Base-by-base conservation (phyloP, 2,329 filamentous ascomycete species). In the Microcera coccophila region DNA sequence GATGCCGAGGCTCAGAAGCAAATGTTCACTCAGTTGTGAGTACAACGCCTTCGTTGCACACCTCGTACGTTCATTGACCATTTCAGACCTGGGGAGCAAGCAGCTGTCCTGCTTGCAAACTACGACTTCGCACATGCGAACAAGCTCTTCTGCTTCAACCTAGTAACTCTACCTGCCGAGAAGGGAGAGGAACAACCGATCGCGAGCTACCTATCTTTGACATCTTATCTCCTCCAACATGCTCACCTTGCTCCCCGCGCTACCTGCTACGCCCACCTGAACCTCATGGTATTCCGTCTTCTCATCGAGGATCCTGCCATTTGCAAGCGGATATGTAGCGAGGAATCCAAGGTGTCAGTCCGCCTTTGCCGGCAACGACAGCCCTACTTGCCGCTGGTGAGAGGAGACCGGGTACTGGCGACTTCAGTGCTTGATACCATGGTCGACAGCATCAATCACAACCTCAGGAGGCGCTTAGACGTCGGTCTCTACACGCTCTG, bases 101-200 rank as follows among this genome's bases (percentile, higher is more conserved):
- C 89, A 14, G 83, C 90, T 4, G 75, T 94, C 3, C 69, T 97
- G 4, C 75, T 98, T 24, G 84, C 89, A 1, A 84, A 88, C 0
- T 98, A 97, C 62, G 93, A 97, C 63, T 97, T 97, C 62, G 82
- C 84, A 3, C 86, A 95, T 60, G 86, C 90, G 24, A 98, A 97
- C 71, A 97, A 96, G 67, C 75, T 96, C 8, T 97, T 98, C 66
- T 91, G 88, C 64, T 85, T 87, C 62, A 90, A 85, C 55, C 69
- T 98, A 33, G 80, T 95, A 39, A 83, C 80, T 3, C 62, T 77
- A 39, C 41, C 49, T 5, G 67, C 81, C 1, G 80, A 82, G 37
- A 84, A 84, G 54, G 79, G 74, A 32, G 74, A 79, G 37, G 83
- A 91, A 57, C 78, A 84, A 1, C 86, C 90, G 0, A 83, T 98